Percentiles rank a stretch among this genome's conserved stretches.
phyloP scores from a whole-genome alignment of 2,329 filamentous ascomycete genomes.

The Chaetomiaceae sp. region DNA sequence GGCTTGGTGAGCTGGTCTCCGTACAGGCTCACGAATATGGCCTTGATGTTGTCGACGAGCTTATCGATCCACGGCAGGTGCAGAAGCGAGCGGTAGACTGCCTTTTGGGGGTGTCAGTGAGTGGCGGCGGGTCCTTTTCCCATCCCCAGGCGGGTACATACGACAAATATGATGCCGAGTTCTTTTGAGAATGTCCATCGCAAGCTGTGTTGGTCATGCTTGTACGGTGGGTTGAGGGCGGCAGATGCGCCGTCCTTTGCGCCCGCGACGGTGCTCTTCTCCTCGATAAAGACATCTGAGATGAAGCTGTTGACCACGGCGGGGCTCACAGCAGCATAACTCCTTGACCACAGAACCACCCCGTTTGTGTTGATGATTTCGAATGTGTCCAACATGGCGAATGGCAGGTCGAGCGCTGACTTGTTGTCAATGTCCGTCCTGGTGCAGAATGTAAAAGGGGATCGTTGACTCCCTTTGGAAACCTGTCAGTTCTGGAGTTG shows the following conservation, averaged over 20 bases:
- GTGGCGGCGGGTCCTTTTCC: neutral
- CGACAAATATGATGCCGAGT: slow-evolving; percentile 90
- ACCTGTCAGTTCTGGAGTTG: neutral
- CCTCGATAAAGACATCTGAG: slow-evolving; percentile 95
- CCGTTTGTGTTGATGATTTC: slow-evolving; percentile 95
- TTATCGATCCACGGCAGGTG: slow-evolving; percentile 97
- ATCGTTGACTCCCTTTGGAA: neutral
- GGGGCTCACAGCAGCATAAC: slow-evolving; percentile 72
- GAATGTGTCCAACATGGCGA: slow-evolving; percentile 85
- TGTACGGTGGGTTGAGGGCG: slow-evolving; percentile 68
- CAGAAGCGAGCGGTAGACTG: slow-evolving; percentile 91
- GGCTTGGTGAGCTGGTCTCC: slow-evolving; percentile 79
- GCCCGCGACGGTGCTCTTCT: slow-evolving; percentile 63
- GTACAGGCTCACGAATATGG: slow-evolving; percentile 87
- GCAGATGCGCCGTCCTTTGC: slow-evolving; percentile 56
- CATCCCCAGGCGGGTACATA: slow-evolving; percentile 38
- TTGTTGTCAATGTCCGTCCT: neutral
- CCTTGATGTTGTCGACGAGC: slow-evolving; percentile 89
- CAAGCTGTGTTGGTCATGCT: slow-evolving; percentile 86
- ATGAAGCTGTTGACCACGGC: slow-evolving; percentile 92
- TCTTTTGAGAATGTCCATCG: slow-evolving; percentile 95
- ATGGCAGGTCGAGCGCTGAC: neutral
- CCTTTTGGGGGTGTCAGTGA: slow-evolving; percentile 45
- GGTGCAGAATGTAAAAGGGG: neutral
- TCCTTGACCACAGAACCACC: slow-evolving; percentile 93